Conservation (phyloP, 306 rosid species). For the Quercus agrifolia region DNA sequence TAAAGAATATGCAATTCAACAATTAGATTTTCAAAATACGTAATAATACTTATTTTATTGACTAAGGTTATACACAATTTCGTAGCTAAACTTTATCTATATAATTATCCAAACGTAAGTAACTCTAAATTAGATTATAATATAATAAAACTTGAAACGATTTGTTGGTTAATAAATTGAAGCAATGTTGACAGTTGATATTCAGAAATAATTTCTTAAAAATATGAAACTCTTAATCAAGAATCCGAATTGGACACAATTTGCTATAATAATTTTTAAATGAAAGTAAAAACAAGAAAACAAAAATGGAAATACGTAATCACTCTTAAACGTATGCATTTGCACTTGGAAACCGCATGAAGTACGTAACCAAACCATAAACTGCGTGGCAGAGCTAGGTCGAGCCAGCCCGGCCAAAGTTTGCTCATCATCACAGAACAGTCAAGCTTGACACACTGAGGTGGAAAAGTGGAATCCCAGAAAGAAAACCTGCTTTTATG, state of each 20-base stretch:
- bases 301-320: too few species aligned
- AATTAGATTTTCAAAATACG: fast-evolving
- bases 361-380: neutral
- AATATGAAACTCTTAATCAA: neutral
- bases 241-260: neutral
- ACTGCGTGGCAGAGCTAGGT: neutral
- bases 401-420: neutral
- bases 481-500: too few species aligned
- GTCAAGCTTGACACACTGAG: neutral
- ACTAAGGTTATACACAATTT: too few species aligned
- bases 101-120: too few species aligned
- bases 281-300: neutral
- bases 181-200: too few species aligned
- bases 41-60: too few species aligned
- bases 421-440: neutral
- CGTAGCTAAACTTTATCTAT: fast-evolving
- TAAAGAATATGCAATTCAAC: too few species aligned
- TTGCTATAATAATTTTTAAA: neutral
- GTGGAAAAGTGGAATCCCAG: neutral
- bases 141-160: too few species aligned
- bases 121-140: too few species aligned
- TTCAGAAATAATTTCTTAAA: neutral
- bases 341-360: neutral
- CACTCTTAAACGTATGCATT: too few species aligned
- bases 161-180: too few species aligned